A percentile compares a stretch with the other conserved stretches of the same genome.
Conservation (phyloP, 2,329 filamentous ascomycete species). For the Trichophyton schoenleinii region DNA sequence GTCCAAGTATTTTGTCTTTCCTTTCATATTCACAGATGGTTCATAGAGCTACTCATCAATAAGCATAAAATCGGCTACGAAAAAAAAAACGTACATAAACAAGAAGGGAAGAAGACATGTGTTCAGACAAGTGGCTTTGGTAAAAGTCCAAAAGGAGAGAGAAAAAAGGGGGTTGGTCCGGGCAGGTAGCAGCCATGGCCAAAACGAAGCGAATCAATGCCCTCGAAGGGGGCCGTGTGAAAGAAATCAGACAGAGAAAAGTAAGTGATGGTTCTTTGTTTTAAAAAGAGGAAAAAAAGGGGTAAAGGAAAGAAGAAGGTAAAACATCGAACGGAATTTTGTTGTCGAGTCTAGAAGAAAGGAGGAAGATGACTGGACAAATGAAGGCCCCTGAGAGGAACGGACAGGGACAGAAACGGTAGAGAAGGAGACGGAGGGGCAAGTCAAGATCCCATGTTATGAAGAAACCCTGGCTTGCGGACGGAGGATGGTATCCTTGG, state of each 20-base stretch:
- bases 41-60: not conserved
- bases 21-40: not conserved
- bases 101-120: not conserved
- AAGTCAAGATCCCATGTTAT: not conserved
- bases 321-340: conserved; percentile 5
- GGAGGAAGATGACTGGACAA: not conserved
- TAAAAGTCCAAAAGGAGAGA: not conserved
- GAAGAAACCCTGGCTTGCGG: not conserved
- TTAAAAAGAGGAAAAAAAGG: conserved; percentile 8
- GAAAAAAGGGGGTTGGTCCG: not conserved
- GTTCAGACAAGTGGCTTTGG: not conserved
- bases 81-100: not conserved
- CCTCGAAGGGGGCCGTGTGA: not conserved
- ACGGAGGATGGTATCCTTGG: not conserved
- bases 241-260: not conserved
- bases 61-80: not conserved
- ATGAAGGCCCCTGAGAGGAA: not conserved
- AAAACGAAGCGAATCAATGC: not conserved
- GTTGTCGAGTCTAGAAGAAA: not conserved
- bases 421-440: not conserved
- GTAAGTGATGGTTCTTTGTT: conserved; percentile 10
- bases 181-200: not conserved
- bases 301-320: conserved; percentile 19
- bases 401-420: not conserved
- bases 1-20: not conserved